Percentiles rank a stretch among this genome's conserved stretches.
Evolutionary conservation across 192 early-diverging fungal species (phyloP).

Genomic region (Glomus cerebriforme): DNA sequence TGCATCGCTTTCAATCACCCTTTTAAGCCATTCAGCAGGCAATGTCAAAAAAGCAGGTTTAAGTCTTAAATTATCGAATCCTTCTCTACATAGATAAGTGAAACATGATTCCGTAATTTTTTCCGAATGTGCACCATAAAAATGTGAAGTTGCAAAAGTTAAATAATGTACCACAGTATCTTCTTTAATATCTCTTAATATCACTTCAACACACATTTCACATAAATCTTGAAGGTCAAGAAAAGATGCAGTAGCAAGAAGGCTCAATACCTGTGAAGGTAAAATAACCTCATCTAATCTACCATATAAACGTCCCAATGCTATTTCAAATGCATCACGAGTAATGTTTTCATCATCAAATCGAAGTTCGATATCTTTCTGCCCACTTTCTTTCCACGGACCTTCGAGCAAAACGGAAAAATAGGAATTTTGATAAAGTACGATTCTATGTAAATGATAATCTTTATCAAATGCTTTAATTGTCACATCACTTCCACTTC

Average conservation of each 20-base stretch:
- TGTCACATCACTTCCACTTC: conserved; percentile 52
- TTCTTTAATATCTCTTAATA: conserved; percentile 31
- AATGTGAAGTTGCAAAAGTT: conserved; percentile 43
- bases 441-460: conserved; percentile 56
- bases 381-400: conserved; percentile 45
- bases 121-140: conserved; percentile 46
- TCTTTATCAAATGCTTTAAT: conserved; percentile 47
- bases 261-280: conserved; percentile 41
- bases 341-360: conserved; percentile 58
- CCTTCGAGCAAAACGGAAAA: conserved; percentile 52
- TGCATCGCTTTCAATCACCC: conserved; percentile 50
- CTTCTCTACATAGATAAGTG: conserved; percentile 57
- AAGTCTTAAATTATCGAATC: conserved; percentile 44
- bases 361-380: conserved; percentile 38
- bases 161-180: conserved; percentile 46
- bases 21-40: conserved; percentile 48
- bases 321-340: conserved; percentile 54
- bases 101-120: conserved; percentile 52
- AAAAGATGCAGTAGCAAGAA: conserved; percentile 52
- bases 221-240: conserved; percentile 50
- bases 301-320: conserved; percentile 52
- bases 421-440: conserved; percentile 54
- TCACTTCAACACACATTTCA: conserved; percentile 39
- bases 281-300: conserved; percentile 45
- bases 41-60: conserved; percentile 39